Percentiles rank a stretch among this genome's conserved stretches.
Conservation (phyloP, 1,284 basidiomycete species). For the Athelia psychrophila region DNA sequence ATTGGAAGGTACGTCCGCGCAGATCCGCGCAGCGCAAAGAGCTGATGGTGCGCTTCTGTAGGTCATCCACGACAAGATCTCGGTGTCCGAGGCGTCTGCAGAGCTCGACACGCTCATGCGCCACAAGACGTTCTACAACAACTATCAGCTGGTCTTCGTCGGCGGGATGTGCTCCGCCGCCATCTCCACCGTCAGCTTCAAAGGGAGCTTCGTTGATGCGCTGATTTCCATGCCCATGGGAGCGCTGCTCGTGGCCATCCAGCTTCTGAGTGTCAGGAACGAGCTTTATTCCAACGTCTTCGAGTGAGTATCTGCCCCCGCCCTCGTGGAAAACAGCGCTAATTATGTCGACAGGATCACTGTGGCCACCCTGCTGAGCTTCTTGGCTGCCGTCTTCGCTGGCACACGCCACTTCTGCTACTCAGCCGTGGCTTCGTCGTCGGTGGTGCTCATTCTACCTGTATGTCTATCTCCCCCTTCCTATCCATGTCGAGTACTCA, state of each 20-base stretch:
- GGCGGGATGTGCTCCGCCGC: conserved; percentile 82
- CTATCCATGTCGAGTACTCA: background rate
- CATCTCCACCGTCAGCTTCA: conserved; percentile 74
- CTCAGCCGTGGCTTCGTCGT: conserved; percentile 79
- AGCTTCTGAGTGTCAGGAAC: conserved; percentile 71
- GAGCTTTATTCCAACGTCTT: conserved; percentile 87
- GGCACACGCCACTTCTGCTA: conserved; percentile 80
- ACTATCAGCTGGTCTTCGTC: conserved; percentile 68
- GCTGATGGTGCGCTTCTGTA: too few relatives aligned
- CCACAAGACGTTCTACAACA: conserved; percentile 58
- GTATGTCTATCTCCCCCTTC: conserved; percentile 33
- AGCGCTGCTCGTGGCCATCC: conserved; percentile 74
- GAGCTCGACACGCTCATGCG: conserved; percentile 80
- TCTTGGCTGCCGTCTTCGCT: conserved; percentile 76
- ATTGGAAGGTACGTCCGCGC: conserved; percentile 78
- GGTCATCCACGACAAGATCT: conserved; percentile 85
- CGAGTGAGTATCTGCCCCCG: conserved; percentile 53
- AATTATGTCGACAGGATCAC: conserved; percentile 52
- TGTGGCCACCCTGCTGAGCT: conserved; percentile 77
- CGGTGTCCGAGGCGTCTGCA: conserved; percentile 75
- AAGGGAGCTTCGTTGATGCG: conserved; percentile 49
- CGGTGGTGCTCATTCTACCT: conserved; percentile 87
- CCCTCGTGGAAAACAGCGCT: too few relatives aligned
- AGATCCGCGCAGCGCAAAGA: too few relatives aligned
- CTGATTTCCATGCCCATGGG: conserved; percentile 78